Evolutionary conservation across 257 asterid genomes (phyloP), one percentile per base, ranked within the genome.

Genomic region (Rauvolfia tetraphylla): DNA sequence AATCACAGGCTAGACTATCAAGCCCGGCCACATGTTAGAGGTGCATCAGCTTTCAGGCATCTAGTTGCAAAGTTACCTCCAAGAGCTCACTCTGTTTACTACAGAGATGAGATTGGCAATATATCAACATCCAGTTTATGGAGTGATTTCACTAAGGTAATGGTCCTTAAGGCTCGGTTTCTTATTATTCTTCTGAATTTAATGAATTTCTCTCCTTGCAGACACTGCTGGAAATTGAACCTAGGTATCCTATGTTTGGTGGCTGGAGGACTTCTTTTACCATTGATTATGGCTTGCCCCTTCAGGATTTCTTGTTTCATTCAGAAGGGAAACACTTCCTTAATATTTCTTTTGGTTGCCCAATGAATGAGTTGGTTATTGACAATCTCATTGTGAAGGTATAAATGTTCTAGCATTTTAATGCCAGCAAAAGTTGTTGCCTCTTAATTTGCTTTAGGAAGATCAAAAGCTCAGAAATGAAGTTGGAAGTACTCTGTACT

Each of bases 261-360:
- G 98, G 99, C 56, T 95, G 99, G 99, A 95, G 83, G 89, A 89
- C 98, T 71, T 62, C 98, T 66, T 95, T 95, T 80, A 93, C 99
- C 39, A 90, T 95, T 80, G 99, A 98, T 76, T 95, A 91, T 82
- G 93, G 99, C 76, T 78, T 93, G 85, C 99, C 96, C 2, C 97
- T 95, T 75, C 80, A 83, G 78, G 97, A 95, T 84, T 95, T 93
- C 91, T 85, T 95, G 87, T 95, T 90, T 84, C 85, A 81, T 70
- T 87, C 98, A 1, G 91, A 85, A 73, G 97, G 98, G 76, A 86
- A 87, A 78, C 99, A 95, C 14, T 85, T 88, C 80, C 90, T 93
- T 33, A 83, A 93, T 80, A 80, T 91, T 76, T 72, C 97, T 15
- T 95, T 91, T 83, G 96, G 98, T 76, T 85, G 94, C 86, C 91